These are phyloP conservation scores for Clonostachys sp. DNA, from an alignment of 2,329 filamentous ascomycete genomes.

Conservation along the genomic window DNA sequence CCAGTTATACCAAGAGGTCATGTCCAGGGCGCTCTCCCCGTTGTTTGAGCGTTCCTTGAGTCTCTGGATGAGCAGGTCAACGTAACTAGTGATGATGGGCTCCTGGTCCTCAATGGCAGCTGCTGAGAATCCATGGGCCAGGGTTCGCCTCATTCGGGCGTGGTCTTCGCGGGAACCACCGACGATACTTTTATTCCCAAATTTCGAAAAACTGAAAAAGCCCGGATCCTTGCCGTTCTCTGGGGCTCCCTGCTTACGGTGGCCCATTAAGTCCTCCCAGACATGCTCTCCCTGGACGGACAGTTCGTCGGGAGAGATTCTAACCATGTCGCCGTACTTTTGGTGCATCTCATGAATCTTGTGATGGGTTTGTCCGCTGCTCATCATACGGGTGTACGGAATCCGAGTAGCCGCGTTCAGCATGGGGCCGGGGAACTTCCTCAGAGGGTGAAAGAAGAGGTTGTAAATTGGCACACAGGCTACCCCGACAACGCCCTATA, in stretches of 20 bases:
- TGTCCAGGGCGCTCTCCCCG: slow-evolving; percentile 9
- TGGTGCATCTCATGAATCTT: slow-evolving; percentile 9
- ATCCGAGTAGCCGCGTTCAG: background rate
- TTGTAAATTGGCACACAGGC: slow-evolving; percentile 3
- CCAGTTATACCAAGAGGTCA: slow-evolving; percentile 13
- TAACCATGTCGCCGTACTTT: slow-evolving; percentile 25
- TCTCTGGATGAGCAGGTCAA: slow-evolving; percentile 14
- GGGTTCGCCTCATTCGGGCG: slow-evolving; percentile 11
- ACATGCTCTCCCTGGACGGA: slow-evolving; percentile 25
- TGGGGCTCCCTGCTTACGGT: slow-evolving; percentile 1
- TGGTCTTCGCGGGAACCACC: slow-evolving; percentile 8
- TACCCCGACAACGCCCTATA: no score
- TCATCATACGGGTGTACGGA: background rate
- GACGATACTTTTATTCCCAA: slow-evolving; percentile 6
- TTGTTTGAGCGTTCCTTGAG: slow-evolving; percentile 4
- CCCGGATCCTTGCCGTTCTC: background rate
- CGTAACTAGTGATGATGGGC: slow-evolving; percentile 12
- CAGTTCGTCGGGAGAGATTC: slow-evolving; percentile 30
- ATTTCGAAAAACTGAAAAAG: no score
- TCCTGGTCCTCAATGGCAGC: slow-evolving; percentile 21
- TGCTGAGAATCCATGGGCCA: slow-evolving; percentile 21
- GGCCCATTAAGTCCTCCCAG: slow-evolving; percentile 32
- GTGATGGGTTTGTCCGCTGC: slow-evolving; percentile 7
- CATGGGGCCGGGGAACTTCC: background rate
- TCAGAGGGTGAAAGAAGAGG: background rate